Evolutionary conservation across 352 stramenopile species (phyloP), one percentile per base, ranked within the genome.

Genomic region (Globisporangium acanthophoron): DNA sequence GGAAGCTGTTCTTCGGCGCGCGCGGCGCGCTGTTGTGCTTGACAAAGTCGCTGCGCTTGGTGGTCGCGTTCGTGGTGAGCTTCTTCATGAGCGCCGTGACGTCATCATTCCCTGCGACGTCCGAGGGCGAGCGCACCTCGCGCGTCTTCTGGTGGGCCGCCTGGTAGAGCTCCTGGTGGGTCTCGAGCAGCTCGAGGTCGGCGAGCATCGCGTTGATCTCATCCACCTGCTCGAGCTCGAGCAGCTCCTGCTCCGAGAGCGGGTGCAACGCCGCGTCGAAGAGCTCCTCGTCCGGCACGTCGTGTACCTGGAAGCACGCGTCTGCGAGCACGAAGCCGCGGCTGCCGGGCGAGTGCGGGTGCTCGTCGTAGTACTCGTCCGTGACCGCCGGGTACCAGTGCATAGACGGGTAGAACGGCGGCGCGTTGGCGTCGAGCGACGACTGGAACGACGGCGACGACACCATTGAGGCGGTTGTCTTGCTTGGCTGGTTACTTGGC

Each of bases 161-260:
- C 35, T 51, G 9, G 59, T 60, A 56, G 41, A 60, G 27, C 56
- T 92, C 82, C 56, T 92, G 67, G 59, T 87, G 82, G 35, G 70
- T 85, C 66, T 92, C 82, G 76, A 92, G 80, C 52, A 92, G 59
- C 18, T 90, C 82, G 59, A 92, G 60, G 63, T 92, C 82, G 13
- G 80, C 82, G 45, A 92, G 68, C 56, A 92, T 77, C 59, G 77
- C 77, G 56, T 92, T 92, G 51, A 92, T 71, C 67, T 90, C 79
- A 52, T 92, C 82, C 51, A 92, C 73, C 63, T 89, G 78, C 56
- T 90, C 82, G 56, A 92, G 62, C 51, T 92, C 82, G 33, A 64
- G 59, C 47, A 90, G 73, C 46, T 92, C 82, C 20, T 84, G 60
- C 1, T 61, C 43, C 50, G 77, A 70, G 50, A 92, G 65, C 31